A percentile compares a stretch with the other conserved stretches of the same genome.
Conservation (phyloP, 208 protist species). For the Leishmania major region DNA sequence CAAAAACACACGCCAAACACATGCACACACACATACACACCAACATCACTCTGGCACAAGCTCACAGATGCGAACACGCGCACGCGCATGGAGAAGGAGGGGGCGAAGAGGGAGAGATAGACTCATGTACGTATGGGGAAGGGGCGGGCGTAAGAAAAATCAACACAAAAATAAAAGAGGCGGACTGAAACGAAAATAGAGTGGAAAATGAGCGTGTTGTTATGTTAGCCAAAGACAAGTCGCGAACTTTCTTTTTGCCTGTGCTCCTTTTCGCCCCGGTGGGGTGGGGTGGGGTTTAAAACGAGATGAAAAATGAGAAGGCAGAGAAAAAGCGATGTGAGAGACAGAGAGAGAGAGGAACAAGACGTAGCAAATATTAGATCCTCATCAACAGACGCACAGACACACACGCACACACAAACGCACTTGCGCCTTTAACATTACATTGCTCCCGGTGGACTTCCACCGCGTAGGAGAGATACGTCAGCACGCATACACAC, state of each 20-base stretch:
- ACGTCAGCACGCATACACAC: neutral
- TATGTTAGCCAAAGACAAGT: neutral
- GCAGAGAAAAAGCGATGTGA: neutral
- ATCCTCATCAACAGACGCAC: neutral
- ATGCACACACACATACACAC: neutral
- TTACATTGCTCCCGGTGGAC: neutral
- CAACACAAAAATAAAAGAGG: neutral
- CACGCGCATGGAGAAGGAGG: neutral
- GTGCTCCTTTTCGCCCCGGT: too few relatives aligned
- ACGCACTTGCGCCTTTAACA: neutral
- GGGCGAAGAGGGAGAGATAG: neutral
- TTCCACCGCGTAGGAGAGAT: neutral
- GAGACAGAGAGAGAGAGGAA: too few relatives aligned
- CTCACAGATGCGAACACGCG: neutral
- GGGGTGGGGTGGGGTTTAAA: neutral
- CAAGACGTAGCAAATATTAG: too few relatives aligned
- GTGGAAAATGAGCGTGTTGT: neutral
- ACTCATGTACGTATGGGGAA: neutral
- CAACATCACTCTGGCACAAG: neutral
- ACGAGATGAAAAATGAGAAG: neutral
- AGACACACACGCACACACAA: neutral
- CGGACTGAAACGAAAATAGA: neutral
- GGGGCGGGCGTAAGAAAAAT: neutral
- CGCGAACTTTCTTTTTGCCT: neutral
- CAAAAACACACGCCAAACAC: neutral